Conservation (phyloP, 306 rosid species). For the Castanopsis chinensis region DNA sequence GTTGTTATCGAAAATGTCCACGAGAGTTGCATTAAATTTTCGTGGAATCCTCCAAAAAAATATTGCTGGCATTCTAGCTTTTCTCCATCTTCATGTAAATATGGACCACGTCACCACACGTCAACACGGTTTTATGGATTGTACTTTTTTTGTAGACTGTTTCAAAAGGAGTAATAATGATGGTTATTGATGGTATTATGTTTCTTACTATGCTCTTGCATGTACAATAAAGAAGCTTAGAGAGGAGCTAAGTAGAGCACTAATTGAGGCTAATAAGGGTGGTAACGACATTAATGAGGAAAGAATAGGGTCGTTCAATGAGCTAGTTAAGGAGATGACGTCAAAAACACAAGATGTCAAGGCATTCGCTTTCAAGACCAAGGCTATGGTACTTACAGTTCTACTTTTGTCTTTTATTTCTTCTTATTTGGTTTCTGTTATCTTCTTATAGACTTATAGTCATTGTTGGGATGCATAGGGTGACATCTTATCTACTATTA, state of each 20-base stretch:
- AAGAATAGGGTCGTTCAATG: conserved; percentile 67
- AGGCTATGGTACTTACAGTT: conserved; percentile 64
- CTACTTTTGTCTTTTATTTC: not conserved
- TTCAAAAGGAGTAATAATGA: not conserved
- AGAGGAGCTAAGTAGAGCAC: conserved; percentile 73
- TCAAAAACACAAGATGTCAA: conserved; percentile 59
- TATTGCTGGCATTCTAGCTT: conserved; percentile 2
- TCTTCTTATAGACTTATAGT: not conserved
- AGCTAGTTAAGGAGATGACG: conserved; percentile 72
- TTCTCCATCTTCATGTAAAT: not conserved
- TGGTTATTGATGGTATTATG: conserved; percentile 1
- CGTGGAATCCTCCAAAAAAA: conserved; percentile 1
- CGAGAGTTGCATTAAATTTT: not conserved
- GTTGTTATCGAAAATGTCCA: not conserved
- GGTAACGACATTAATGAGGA: conserved; percentile 41
- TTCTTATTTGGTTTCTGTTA: not conserved
- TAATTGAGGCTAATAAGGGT: conserved; percentile 58
- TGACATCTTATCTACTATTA: not conserved
- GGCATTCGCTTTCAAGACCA: conserved; percentile 83
- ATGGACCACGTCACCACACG: not conserved
- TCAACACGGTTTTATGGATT: not conserved
- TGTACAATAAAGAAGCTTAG: conserved; percentile 59
- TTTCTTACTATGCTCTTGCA: conserved; percentile 22
- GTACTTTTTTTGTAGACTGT: not conserved
- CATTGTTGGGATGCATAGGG: not conserved